Conservation (phyloP, 225 moss, liverwort and hornwort genomes). For the Pleurozium schreberi region DNA sequence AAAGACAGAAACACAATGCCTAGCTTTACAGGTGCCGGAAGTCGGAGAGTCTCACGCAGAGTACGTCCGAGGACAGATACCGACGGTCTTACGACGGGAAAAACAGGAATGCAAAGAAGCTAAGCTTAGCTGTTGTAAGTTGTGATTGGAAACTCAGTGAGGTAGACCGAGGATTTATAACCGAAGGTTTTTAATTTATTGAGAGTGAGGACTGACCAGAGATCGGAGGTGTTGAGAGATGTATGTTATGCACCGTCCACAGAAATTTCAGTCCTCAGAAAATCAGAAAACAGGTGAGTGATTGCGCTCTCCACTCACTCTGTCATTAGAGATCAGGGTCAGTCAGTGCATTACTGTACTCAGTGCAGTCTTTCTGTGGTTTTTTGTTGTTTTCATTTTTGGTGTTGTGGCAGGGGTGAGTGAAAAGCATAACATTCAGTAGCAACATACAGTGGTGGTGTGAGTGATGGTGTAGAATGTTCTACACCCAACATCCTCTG, state of each 20-base stretch:
- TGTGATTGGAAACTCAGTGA: not conserved
- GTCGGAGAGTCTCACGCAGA: not conserved
- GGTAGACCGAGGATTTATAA: not conserved
- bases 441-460: too few relatives aligned
- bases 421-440: too few relatives aligned
- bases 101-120: not conserved
- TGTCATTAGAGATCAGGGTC: not conserved
- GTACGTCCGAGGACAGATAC: not conserved
- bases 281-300: not conserved
- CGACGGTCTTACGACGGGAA: too few relatives aligned
- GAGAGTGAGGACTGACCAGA: not conserved
- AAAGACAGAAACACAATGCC: too few relatives aligned
- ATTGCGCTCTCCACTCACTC: not conserved
- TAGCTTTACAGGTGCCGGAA: not conserved
- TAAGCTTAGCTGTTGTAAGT: not conserved
- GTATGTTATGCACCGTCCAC: not conserved
- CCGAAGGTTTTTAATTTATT: too few relatives aligned
- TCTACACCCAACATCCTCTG: too few relatives aligned
- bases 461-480: too few relatives aligned
- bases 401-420: not conserved
- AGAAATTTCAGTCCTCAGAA: not conserved
- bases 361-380: not conserved
- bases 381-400: too few relatives aligned
- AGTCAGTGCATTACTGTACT: too few relatives aligned
- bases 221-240: not conserved